These are phyloP conservation scores for Diaporthe helianthi DNA, from an alignment of 2,329 filamentous ascomycete species.

Conservation along the genomic window DNA sequence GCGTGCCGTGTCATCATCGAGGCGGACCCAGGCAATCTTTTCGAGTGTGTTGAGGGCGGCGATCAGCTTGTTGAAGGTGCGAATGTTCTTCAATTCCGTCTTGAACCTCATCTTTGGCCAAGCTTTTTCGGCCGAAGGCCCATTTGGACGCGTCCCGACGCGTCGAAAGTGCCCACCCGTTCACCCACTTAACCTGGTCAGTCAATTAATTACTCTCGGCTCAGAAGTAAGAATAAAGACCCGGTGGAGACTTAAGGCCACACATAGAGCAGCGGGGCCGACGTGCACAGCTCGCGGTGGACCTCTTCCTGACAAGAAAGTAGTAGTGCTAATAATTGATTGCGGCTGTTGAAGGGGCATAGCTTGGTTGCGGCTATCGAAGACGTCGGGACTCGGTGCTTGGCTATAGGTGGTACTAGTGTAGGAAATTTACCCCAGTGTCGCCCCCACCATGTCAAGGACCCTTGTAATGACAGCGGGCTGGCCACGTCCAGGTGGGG, in stretches of 20 bases:
- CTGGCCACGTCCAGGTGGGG: constrained; percentile 7
- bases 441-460: not conserved
- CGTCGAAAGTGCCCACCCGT: not conserved
- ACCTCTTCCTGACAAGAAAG: not conserved
- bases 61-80: constrained; percentile 71
- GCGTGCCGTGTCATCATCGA: constrained; percentile 85
- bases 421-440: constrained; percentile 19
- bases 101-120: constrained; percentile 66
- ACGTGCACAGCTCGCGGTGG: constrained; percentile 8
- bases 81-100: constrained; percentile 70
- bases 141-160: constrained; percentile 23
- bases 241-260: not conserved
- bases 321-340: constrained; percentile 17
- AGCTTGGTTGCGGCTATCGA: constrained; percentile 7
- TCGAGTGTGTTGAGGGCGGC: constrained; percentile 72
- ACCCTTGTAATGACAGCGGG: constrained; percentile 27
- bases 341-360: not conserved
- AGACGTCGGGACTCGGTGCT: not conserved
- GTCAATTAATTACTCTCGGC: not conserved
- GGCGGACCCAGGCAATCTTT: constrained; percentile 88
- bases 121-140: not conserved
- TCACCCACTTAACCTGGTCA: not conserved
- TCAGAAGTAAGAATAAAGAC: not conserved
- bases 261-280: not conserved
- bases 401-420: constrained; percentile 7